These are phyloP conservation scores for Santalum album DNA, from an alignment of 164 flowering plant genomes.

Conservation along the genomic window DNA sequence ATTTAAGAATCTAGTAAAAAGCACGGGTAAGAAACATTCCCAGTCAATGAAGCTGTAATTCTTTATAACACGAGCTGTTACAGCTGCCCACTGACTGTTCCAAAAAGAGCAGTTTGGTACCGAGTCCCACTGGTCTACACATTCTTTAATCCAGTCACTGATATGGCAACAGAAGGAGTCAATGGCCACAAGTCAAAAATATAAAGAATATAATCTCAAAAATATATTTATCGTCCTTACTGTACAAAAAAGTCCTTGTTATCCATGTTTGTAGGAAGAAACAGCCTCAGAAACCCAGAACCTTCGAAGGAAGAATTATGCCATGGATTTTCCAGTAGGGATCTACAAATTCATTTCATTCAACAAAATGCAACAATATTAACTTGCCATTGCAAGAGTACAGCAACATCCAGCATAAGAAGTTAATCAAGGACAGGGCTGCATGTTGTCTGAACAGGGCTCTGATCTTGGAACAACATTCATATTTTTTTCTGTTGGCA, in stretches of 20 bases:
- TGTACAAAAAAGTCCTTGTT: slow-evolving; percentile 73
- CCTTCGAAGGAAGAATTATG: slow-evolving; percentile 94
- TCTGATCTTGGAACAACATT: too few relatives aligned
- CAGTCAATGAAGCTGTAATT: slow-evolving; percentile 52
- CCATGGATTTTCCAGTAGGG: slow-evolving; percentile 91
- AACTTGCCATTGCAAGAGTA: background rate
- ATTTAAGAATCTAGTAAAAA: slow-evolving; percentile 70
- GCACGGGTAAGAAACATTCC: slow-evolving; percentile 64
- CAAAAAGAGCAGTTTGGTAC: slow-evolving; percentile 91
- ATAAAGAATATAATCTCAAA: background rate
- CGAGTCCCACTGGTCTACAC: slow-evolving; percentile 64
- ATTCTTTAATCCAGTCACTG: slow-evolving; percentile 63
- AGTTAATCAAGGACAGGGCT: too few relatives aligned
- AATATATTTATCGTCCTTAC: slow-evolving; percentile 33
- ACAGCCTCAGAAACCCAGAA: slow-evolving; percentile 81
- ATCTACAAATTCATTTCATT: slow-evolving; percentile 31
- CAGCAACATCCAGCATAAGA: too few relatives aligned
- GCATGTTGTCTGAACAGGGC: too few relatives aligned
- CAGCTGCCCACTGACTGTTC: slow-evolving; percentile 89
- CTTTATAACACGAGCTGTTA: slow-evolving; percentile 76
- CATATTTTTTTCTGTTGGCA: too few relatives aligned
- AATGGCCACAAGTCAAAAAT: background rate
- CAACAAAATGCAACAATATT: slow-evolving; percentile 2
- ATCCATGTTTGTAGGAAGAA: slow-evolving; percentile 84
- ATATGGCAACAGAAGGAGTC: slow-evolving; percentile 7